Base-by-base conservation (phyloP, 768 basidiomycete genomes). In the Hypsizygus marmoreus region DNA sequence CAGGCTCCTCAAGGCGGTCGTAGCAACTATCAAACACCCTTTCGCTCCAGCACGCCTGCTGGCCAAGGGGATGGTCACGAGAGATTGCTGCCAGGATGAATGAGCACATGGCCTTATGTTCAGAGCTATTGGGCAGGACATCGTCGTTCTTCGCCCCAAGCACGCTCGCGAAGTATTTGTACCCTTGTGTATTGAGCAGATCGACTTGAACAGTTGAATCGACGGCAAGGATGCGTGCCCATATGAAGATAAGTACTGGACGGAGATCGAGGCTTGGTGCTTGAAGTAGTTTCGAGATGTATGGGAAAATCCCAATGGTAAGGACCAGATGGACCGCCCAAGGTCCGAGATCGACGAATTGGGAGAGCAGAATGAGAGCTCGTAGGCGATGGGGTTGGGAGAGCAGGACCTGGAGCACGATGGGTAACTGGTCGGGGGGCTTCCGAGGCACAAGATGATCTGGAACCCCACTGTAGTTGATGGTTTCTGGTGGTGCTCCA, bases 281-380 rank as follows among this genome's bases (percentile, higher is more conserved):
- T 66, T 97, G 94, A 6, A 99, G 79, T 4, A 99, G 80, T 59
- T 97, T 95, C 45, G 92, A 91, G 40, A 98, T 97, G 63, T 98
- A 99, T 3, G 97, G 95, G 73, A 97, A 98, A 60, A 98, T 97
- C 10, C 97, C 97, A 57, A 99, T 97, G 5, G 88, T 88, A 26
- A 99, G 76, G 10, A 95, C 94, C 11, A 97, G 82, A 55, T 97
- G 89, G 37, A 98, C 97, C 0, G 97, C 97, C 95, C 97, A 98
- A 10, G 97, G 95, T 0, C 97, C 97, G 6, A 99, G 81, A 62
- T 99, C 97, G 57, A 98, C 93, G 56, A 98, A 99, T 69, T 95
- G 91, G 25, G 94, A 95, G 4, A 99, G 80, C 17, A 97, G 82
- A 53, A 97, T 95, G 49, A 99, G 84, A 2, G 97, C 97, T 6